Evolutionary conservation across 208 protist genomes (phyloP).

Genomic region (Trypanosoma brucei): DNA sequence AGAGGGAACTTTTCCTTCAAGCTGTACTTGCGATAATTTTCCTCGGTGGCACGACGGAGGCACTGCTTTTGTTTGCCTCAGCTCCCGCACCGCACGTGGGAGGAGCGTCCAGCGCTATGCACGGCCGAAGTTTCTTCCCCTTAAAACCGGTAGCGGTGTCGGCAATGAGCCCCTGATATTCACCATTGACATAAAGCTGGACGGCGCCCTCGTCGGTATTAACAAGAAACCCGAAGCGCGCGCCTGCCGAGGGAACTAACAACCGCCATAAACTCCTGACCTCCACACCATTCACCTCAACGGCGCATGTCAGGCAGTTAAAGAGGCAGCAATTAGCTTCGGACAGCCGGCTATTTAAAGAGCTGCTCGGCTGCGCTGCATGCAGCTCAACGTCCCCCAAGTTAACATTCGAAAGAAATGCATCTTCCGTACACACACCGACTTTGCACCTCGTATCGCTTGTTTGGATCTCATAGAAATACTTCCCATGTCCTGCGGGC

Average conservation of each 20-base stretch:
- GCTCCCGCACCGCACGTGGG: slow-evolving; percentile 73
- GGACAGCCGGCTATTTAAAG: neutral
- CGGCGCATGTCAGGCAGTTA: slow-evolving; percentile 67
- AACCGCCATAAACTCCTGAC: slow-evolving; percentile 70
- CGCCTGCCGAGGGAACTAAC: slow-evolving; percentile 61
- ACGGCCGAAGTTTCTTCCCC: slow-evolving; percentile 67
- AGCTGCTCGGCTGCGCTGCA: neutral
- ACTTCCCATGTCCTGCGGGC: slow-evolving; percentile 60
- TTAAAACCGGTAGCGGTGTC: slow-evolving; percentile 41
- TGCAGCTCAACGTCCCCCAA: slow-evolving; percentile 35
- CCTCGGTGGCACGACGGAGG: slow-evolving; percentile 33
- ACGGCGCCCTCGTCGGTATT: slow-evolving; percentile 75
- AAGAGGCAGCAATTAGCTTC: slow-evolving; percentile 39
- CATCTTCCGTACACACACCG: slow-evolving; percentile 47
- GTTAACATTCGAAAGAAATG: slow-evolving; percentile 39
- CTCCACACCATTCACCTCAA: slow-evolving; percentile 58
- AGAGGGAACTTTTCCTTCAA: neutral
- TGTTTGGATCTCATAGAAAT: slow-evolving; percentile 75
- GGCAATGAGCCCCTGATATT: slow-evolving; percentile 73
- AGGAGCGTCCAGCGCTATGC: slow-evolving; percentile 53
- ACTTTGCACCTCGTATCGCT: slow-evolving; percentile 75
- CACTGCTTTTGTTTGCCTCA: slow-evolving; percentile 40
- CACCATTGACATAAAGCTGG: slow-evolving; percentile 74
- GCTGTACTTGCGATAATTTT: neutral
- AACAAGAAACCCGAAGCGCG: slow-evolving; percentile 70